A percentile compares a stretch with the other conserved stretches of the same genome.
Evolutionary conservation across 805 yeast species (phyloP).

Genomic region (Myxozyma sirexii): DNA sequence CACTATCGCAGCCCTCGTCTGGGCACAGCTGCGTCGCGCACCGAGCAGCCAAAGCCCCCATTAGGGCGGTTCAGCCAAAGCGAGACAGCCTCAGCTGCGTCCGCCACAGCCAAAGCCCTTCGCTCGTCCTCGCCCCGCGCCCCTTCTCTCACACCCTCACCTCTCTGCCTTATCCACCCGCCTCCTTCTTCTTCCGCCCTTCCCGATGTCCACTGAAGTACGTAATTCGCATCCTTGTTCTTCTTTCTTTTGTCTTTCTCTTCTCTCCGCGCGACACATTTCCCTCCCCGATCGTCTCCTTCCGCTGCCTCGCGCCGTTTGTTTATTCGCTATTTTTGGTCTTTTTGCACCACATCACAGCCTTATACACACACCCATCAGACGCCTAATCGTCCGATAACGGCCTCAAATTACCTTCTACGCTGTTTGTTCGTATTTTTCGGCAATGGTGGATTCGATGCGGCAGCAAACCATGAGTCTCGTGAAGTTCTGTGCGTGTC

Average conservation of each 20-base stretch:
- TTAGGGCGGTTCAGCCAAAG: neutral
- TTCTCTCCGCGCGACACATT: neutral
- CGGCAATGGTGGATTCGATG: neutral
- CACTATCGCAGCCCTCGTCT: too few relatives aligned
- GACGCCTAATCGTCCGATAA: neutral
- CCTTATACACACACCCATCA: neutral
- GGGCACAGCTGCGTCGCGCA: too few relatives aligned
- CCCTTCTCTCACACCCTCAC: neutral
- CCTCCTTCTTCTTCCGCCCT: neutral
- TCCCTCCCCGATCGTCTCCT: neutral
- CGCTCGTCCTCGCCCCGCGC: neutral
- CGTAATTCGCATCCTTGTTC: neutral
- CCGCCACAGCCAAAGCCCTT: neutral
- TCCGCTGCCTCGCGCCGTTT: constrained; percentile 2
- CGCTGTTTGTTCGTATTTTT: neutral
- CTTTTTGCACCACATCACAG: neutral
- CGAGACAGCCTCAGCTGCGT: neutral
- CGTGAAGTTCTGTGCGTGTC: neutral
- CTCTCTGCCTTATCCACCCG: neutral
- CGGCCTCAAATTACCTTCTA: neutral
- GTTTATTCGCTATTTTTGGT: constrained; percentile 4
- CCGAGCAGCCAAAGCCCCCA: too few relatives aligned
- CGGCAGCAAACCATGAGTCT: too few relatives aligned
- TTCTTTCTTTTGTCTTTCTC: neutral
- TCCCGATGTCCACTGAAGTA: constrained; percentile 12